A percentile compares a stretch with the other conserved stretches of the same genome.
phyloP scores from a whole-genome alignment of 2,329 filamentous ascomycete genomes.

The Colletotrichum siamense region DNA sequence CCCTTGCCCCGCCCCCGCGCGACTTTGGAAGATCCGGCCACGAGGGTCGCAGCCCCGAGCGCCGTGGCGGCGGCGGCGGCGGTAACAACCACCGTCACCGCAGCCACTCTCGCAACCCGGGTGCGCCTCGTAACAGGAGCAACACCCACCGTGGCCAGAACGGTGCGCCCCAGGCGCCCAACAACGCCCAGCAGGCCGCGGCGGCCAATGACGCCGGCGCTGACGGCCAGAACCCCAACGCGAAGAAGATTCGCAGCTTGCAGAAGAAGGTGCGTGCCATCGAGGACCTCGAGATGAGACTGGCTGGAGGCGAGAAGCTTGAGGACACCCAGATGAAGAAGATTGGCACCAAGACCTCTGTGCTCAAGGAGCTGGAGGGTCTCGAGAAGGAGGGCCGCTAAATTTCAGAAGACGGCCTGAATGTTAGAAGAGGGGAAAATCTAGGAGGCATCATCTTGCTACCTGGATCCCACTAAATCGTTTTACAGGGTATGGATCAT shows the following conservation, averaged over 20 bases:
- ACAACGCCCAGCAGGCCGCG: slow-evolving; percentile 27
- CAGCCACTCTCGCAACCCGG: slow-evolving; percentile 60
- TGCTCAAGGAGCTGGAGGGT: slow-evolving; percentile 80
- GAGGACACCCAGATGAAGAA: slow-evolving; percentile 99
- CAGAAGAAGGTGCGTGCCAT: slow-evolving; percentile 98
- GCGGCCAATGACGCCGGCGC: slow-evolving; percentile 34
- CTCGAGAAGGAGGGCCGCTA: slow-evolving; percentile 40
- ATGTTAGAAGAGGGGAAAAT: background rate
- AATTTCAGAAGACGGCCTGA: background rate
- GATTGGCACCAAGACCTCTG: slow-evolving; percentile 85
- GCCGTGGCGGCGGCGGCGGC: slow-evolving; percentile 50
- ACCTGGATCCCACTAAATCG: background rate
- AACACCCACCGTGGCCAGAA: slow-evolving; percentile 49
- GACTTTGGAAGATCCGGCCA: slow-evolving; percentile 27
- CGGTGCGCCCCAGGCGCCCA: slow-evolving; percentile 26
- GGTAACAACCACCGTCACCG: slow-evolving; percentile 46
- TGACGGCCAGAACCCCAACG: slow-evolving; percentile 70
- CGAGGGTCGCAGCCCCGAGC: slow-evolving; percentile 70
- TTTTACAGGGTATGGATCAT: background rate
- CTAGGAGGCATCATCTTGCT: background rate
- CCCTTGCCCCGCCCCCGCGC: slow-evolving; percentile 52
- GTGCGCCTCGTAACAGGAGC: slow-evolving; percentile 54
- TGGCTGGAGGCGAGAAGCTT: slow-evolving; percentile 92
- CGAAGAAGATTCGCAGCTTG: slow-evolving; percentile 93
- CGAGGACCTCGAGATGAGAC: slow-evolving; percentile 96